Base-by-base conservation (phyloP, 2,329 filamentous ascomycete species). In the Fusarium sp. region DNA sequence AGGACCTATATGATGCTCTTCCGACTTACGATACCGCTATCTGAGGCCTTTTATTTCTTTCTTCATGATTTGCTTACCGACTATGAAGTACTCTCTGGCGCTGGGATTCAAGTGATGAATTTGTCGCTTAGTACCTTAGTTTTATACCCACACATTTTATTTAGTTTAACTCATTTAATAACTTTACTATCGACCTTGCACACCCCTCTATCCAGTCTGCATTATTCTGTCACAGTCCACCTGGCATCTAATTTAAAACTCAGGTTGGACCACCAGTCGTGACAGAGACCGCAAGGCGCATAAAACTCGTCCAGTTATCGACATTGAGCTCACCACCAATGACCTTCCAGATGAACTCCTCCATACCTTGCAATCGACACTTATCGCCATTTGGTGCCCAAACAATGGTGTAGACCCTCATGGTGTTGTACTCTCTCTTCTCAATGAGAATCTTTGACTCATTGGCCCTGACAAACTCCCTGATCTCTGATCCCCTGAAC, bases 1-100 rank as follows among this genome's bases (percentile, higher is more conserved):
- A 72, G 18, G 62, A 71, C 11, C 20, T 65, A 2, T 66, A 68
- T 9, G 63, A 73, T 10, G 57, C 51, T 0, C 57, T 73, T 5
- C 71, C 71, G 0, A 67, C 67, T 7, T 73, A 73, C 1, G 56
- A 73, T 24, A 53, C 51, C 18, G 39, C 8, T 15, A 24, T 59
- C 1, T 61, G 5, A 22, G 15, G n/a, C 15, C 9, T 2, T 12
- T 7, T 24, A 5, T 22, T 7, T 15, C 10, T n/a, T 13, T 35
- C 12, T 20, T 50, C 3, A 7, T 33, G 22, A 6, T 20, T 33
- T 33, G 16, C 7, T 50, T 20, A 15, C 16, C 2, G 18, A 22
- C 13, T 6, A 51, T 20, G n/a, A 51, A 20, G 7, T 35, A 22
- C 9, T 15, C n/a, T 14, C 22, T 35, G n/a, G 13, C 18, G n/a